These are phyloP conservation scores for Hemileccinum impolitum DNA, from an alignment of 768 basidiomycete genomes.

Conservation along the genomic window DNA sequence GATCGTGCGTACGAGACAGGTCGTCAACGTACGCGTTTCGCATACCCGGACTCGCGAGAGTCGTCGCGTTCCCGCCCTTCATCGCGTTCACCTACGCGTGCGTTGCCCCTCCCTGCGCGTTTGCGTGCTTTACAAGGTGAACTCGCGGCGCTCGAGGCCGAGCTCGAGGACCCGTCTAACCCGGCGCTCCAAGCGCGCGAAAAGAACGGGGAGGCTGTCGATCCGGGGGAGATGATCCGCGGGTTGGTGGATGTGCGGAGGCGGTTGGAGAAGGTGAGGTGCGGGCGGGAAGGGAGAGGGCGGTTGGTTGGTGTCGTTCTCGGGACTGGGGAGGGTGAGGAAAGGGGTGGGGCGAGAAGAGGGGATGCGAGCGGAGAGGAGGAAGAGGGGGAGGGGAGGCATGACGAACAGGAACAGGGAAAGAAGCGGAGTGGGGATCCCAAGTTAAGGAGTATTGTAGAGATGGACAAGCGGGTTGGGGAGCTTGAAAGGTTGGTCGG, in stretches of 20 bases:
- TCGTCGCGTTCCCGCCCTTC: slow-evolving; percentile 37
- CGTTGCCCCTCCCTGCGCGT: slow-evolving; percentile 52
- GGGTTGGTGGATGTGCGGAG: slow-evolving; percentile 74
- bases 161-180: slow-evolving; percentile 79
- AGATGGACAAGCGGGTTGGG: slow-evolving; percentile 81
- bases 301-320: slow-evolving; percentile 60
- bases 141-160: slow-evolving; percentile 72
- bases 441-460: slow-evolving; percentile 52
- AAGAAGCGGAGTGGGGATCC: slow-evolving; percentile 16
- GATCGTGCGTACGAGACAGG: slow-evolving; percentile 26
- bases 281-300: slow-evolving; percentile 62
- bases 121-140: slow-evolving; percentile 73
- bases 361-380: slow-evolving; percentile 1
- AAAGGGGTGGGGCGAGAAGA: slow-evolving; percentile 8
- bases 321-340: slow-evolving; percentile 8
- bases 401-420: neutral
- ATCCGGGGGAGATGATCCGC: slow-evolving; percentile 72
- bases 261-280: slow-evolving; percentile 63
- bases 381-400: neutral
- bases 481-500: slow-evolving; percentile 83
- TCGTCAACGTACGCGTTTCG: slow-evolving; percentile 56
- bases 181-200: slow-evolving; percentile 59
- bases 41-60: slow-evolving; percentile 58
- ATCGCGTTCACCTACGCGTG: slow-evolving; percentile 31
- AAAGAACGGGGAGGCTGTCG: slow-evolving; percentile 48